Conservation (phyloP, 192 early-diverging fungal species). For the Linnemannia hyalina region DNA sequence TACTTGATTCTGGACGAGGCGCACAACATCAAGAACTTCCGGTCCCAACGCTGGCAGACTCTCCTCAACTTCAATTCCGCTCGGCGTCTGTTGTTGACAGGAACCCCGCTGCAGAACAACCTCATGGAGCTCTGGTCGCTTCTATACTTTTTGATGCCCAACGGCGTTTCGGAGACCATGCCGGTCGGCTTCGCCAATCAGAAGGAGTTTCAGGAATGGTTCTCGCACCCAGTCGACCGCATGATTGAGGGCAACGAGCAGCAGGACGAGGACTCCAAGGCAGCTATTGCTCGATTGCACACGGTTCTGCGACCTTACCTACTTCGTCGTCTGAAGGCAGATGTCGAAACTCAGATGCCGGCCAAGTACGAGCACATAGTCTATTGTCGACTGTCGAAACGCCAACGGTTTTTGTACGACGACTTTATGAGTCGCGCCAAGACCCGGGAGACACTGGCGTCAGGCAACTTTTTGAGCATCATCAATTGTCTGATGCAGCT, state of each 20-base stretch:
- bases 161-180: constrained; percentile 66
- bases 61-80: constrained; percentile 77
- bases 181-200: constrained; percentile 87
- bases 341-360: constrained; percentile 78
- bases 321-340: constrained; percentile 72
- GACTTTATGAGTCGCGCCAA: constrained; percentile 87
- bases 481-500: constrained; percentile 84
- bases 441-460: constrained; percentile 78
- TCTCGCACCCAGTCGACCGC: constrained; percentile 86
- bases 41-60: constrained; percentile 81
- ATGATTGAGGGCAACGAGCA: constrained; percentile 74
- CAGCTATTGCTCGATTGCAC: constrained; percentile 70
- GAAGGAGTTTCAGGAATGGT: constrained; percentile 90
- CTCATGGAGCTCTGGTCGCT: constrained; percentile 91
- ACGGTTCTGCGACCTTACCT: constrained; percentile 75
- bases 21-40: constrained; percentile 82
- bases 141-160: constrained; percentile 89
- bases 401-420: constrained; percentile 80
- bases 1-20: constrained; percentile 80
- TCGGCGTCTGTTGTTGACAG: constrained; percentile 82
- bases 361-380: constrained; percentile 77
- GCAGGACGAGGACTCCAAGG: constrained; percentile 64
- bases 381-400: constrained; percentile 76
- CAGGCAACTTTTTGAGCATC: constrained; percentile 81
- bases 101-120: constrained; percentile 91